These are phyloP conservation scores for Monosporascus sp. DNA, from an alignment of 2,329 filamentous ascomycete species.

Conservation along the genomic window DNA sequence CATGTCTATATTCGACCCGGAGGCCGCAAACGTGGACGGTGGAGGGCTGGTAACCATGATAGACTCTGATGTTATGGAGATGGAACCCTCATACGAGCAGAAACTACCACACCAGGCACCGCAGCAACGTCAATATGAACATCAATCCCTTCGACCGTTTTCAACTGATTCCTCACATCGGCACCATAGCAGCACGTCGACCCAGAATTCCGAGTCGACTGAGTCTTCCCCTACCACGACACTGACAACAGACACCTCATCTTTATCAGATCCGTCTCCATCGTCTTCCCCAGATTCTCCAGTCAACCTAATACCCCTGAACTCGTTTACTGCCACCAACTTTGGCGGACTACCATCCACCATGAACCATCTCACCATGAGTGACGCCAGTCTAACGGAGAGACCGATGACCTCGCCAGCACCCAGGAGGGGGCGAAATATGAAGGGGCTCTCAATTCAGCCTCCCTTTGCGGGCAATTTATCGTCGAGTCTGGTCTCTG, in stretches of 20 bases:
- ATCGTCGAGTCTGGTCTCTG: slow-evolving; percentile 50
- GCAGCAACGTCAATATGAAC: slow-evolving; percentile 33
- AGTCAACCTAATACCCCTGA: slow-evolving; percentile 64
- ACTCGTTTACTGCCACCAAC: slow-evolving; percentile 59
- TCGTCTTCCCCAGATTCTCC: slow-evolving; percentile 91
- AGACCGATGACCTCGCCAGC: slow-evolving; percentile 64
- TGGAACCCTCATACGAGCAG: slow-evolving; percentile 33
- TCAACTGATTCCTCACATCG: slow-evolving; percentile 53
- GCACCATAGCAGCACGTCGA: slow-evolving; percentile 73
- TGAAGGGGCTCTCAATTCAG: slow-evolving; percentile 79
- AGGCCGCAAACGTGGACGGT: slow-evolving; percentile 50
- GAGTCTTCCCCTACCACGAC: slow-evolving; percentile 96
- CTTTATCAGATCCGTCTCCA: slow-evolving; percentile 83
- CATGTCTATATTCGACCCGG: slow-evolving; percentile 69
- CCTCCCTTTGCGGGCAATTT: slow-evolving; percentile 46
- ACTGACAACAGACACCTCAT: slow-evolving; percentile 84
- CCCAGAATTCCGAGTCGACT: slow-evolving; percentile 73
- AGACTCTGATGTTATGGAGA: slow-evolving; percentile 46
- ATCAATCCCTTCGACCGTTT: slow-evolving; percentile 35
- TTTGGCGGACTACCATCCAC: slow-evolving; percentile 42
- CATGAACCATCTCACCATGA: slow-evolving; percentile 43
- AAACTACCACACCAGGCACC: slow-evolving; percentile 21
- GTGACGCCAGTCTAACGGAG: slow-evolving; percentile 35
- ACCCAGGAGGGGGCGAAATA: slow-evolving; percentile 69
- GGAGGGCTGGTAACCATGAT: slow-evolving; percentile 49